Evolutionary conservation across 73 alveolate species (phyloP).

Genomic region (Paramecium primaurelia): DNA sequence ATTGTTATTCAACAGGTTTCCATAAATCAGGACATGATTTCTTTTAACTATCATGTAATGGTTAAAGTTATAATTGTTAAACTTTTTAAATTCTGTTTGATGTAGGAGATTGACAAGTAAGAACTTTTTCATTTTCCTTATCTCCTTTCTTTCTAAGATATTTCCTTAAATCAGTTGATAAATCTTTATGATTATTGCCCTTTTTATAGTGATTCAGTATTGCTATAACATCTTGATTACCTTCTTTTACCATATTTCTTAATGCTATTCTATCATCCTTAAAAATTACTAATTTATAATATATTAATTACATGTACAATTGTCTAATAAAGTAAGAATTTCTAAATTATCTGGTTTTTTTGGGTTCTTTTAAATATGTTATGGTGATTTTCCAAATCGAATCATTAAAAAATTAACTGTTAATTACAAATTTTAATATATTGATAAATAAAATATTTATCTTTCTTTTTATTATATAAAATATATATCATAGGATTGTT

Average conservation of each 20-base stretch:
- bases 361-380: background rate
- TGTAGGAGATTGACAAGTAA: conserved; percentile 4
- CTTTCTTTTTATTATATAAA: background rate
- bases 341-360: conserved; percentile 32
- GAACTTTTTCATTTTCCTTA: conserved; percentile 30
- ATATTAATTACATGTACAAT: background rate
- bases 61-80: background rate
- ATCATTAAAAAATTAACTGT: conserved; percentile 18
- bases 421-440: background rate
- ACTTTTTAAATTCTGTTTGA: background rate
- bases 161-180: conserved; percentile 30
- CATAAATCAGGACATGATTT: conserved; percentile 49
- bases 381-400: conserved; percentile 42
- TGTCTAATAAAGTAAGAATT: background rate
- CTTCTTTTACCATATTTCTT: conserved; percentile 35
- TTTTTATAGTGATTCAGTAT: conserved; percentile 1
- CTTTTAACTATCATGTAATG: background rate
- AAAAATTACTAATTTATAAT: background rate
- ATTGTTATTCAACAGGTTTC: background rate
- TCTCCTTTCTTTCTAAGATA: conserved; percentile 1
- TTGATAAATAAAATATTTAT: background rate
- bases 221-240: background rate
- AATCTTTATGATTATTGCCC: background rate
- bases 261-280: conserved; percentile 27
- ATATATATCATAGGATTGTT: too few relatives aligned